Conservation (phyloP, 164 flowering plant genomes). For the Tinospora cordifolia region DNA sequence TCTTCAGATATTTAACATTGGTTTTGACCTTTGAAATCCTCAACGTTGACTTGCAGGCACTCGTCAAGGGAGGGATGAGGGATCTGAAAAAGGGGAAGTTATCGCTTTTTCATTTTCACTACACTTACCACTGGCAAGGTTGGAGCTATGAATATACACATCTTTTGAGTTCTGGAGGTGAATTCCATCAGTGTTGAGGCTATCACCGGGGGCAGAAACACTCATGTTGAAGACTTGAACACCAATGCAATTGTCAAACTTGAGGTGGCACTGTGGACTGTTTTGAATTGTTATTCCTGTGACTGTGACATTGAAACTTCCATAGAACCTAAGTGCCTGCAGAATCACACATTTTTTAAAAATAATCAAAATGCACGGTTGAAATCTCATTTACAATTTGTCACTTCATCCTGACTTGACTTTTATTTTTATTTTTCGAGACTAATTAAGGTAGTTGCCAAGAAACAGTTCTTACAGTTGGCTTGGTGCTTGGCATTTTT, state of each 20-base stretch:
- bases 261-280: constrained; percentile 56
- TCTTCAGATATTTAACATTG: background rate
- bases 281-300: constrained; percentile 53
- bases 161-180: constrained; percentile 58
- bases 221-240: constrained; percentile 36
- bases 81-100: background rate
- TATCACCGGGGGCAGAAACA: constrained; percentile 50
- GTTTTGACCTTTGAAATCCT: background rate
- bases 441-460: background rate
- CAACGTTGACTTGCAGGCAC: background rate
- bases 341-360: background rate
- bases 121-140: constrained; percentile 51
- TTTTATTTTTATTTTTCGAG: background rate
- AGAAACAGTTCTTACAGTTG: constrained; percentile 38
- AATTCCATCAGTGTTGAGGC: constrained; percentile 74
- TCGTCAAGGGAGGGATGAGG: background rate
- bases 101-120: background rate
- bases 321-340: constrained; percentile 60
- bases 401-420: background rate
- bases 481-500: constrained; percentile 47
- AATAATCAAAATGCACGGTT: background rate
- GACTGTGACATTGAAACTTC: constrained; percentile 41
- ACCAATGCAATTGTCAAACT: constrained; percentile 41
- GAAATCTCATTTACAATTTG: background rate
- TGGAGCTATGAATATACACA: constrained; percentile 36